Evolutionary conservation across 495 filamentous ascomycete species (phyloP), one percentile per base, ranked within the genome.

Genomic region (Aspergillus hancockii): DNA sequence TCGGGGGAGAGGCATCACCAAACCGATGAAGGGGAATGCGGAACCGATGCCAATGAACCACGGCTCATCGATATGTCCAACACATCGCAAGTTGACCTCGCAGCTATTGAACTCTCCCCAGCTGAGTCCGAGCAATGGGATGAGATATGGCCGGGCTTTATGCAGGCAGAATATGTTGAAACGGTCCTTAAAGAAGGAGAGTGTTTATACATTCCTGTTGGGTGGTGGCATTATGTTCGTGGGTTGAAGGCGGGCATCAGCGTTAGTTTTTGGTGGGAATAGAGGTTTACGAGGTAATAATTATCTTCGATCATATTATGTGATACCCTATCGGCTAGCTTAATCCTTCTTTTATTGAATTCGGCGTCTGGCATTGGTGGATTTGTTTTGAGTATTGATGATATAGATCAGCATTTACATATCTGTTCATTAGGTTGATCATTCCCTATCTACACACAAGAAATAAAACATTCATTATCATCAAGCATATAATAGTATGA

Each of bases 211-310:
- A 92, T 99, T 54, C 94, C 94, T 5, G 79, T 90, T 4, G 94
- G 93, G 19, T 99, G 94, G 94, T 99, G 94, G 94, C 94, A 99
- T 79, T 98, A 97, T 81, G 91, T 99, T 6, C 79, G 89, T 61
- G 90, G 90, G 36, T 66, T 97, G 69, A 90, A 82, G 55, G 88
- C 88, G 34, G 96, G 94, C 60, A 90, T 95, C 62, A 98, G 95
- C 67, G 93, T 98, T 36, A 98, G 92, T 71, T 98, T 96, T 70
- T 99, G 94, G 94, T 99, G 93, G 91, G 88, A 45, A 31, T 69
- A 55, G 28, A 36, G 30, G 45, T 52, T 55, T 22, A 36, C 36
- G 13, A 10, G 6, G 34, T 36, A 14, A 36, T 36, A 9, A 10
- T 9, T 36, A 5, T 36, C 34, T 36, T 36, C 25, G 25, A 28